Conservation (phyloP, 805 yeast genomes). For the Kuraishia floccosa region DNA sequence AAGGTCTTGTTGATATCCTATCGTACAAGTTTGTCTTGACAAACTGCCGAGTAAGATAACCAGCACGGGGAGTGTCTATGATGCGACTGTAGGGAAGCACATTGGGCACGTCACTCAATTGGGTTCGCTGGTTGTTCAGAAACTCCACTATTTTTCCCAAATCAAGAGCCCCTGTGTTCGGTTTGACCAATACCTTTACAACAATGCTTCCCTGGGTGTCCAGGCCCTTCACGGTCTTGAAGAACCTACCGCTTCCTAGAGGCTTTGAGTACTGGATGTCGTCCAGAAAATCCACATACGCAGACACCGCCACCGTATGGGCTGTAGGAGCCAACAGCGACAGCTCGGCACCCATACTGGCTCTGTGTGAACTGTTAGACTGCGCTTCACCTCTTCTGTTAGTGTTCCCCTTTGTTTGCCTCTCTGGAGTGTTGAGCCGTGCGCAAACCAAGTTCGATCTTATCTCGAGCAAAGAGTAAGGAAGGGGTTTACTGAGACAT, state of each 20-base stretch:
- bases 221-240: constrained; percentile 75
- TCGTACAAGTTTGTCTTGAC: constrained; percentile 78
- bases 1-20: constrained; percentile 78
- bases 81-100: constrained; percentile 63
- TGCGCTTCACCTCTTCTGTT: too few species aligned
- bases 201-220: constrained; percentile 65
- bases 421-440: too few species aligned
- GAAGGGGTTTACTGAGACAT: too few species aligned
- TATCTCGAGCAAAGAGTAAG: too few species aligned
- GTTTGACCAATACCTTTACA: constrained; percentile 77
- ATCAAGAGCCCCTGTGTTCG: constrained; percentile 30
- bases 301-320: constrained; percentile 83
- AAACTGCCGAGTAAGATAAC: constrained; percentile 78
- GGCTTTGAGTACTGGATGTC: constrained; percentile 67
- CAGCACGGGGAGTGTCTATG: constrained; percentile 86
- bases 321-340: constrained; percentile 85
- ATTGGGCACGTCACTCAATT: constrained; percentile 41
- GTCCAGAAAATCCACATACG: constrained; percentile 74
- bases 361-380: too few species aligned
- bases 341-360: constrained; percentile 78
- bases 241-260: constrained; percentile 70
- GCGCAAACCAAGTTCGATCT: too few species aligned
- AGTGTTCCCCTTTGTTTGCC: too few species aligned
- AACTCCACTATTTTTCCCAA: constrained; percentile 16
- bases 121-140: constrained; percentile 21